Evolutionary conservation across 768 basidiomycete species (phyloP).

Genomic region (Lactarius tabidus): DNA sequence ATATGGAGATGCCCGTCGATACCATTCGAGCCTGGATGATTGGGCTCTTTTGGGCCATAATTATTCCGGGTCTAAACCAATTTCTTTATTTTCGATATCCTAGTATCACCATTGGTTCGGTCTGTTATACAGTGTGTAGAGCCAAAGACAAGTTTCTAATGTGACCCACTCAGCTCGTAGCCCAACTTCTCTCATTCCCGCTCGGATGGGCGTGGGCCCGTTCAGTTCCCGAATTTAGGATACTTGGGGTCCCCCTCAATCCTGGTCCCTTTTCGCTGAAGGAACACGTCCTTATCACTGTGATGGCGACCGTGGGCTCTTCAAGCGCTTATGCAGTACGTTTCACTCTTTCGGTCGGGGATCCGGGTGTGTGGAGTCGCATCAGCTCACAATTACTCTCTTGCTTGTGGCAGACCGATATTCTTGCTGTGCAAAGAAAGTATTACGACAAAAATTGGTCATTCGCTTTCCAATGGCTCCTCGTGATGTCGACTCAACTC

Average conservation of each 20-base stretch:
- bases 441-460: conserved; percentile 51
- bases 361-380: conserved; percentile 8
- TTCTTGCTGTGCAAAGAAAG: conserved; percentile 67
- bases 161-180: conserved; percentile 46
- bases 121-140: conserved; percentile 15
- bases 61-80: conserved; percentile 65
- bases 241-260: conserved; percentile 62
- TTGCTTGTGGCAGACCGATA: conserved; percentile 45
- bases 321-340: conserved; percentile 42
- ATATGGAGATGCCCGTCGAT: conserved; percentile 54
- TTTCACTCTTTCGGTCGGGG: conserved; percentile 17
- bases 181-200: conserved; percentile 68
- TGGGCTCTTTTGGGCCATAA: conserved; percentile 64
- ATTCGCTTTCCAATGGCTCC: conserved; percentile 67
- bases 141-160: neutral
- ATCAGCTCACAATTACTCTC: neutral
- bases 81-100: conserved; percentile 55
- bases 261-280: conserved; percentile 77
- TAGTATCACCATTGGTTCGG: conserved; percentile 29
- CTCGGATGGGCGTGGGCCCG: conserved; percentile 56
- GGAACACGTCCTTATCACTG: conserved; percentile 41
- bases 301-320: conserved; percentile 41
- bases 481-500: conserved; percentile 70
- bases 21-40: conserved; percentile 70
- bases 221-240: conserved; percentile 48